Conservation (phyloP, 108 stramenopile species). For the Nannochloropsis gaditana region DNA sequence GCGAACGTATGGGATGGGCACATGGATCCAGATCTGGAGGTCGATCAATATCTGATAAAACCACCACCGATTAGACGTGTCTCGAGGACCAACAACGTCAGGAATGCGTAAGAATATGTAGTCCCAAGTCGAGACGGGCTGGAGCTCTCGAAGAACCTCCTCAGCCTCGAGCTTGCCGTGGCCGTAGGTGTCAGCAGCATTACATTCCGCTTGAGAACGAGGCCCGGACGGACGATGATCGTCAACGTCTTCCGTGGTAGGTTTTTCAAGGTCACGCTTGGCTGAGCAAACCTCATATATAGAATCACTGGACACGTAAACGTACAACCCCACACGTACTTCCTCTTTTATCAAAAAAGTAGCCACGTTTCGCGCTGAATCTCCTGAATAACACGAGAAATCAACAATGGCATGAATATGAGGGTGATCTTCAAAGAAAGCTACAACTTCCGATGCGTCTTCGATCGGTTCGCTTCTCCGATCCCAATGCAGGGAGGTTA, state of each 20-base stretch:
- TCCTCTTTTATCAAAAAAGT: neutral
- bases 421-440: neutral
- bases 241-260: neutral
- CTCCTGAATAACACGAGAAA: constrained; percentile 4
- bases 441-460: neutral
- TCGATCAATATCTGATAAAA: neutral
- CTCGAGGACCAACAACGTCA: constrained; percentile 6
- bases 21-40: neutral
- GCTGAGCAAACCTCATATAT: neutral
- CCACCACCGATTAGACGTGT: neutral
- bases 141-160: neutral
- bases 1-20: neutral
- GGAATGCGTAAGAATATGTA: constrained; percentile 7
- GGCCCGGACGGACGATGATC: neutral
- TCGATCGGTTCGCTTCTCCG: neutral
- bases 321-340: neutral
- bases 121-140: neutral
- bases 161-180: constrained; percentile 13
- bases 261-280: neutral
- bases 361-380: neutral
- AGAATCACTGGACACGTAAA: constrained; percentile 1
- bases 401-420: neutral
- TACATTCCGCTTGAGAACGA: neutral
- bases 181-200: neutral
- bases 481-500: neutral